Conservation (phyloP, 1,139 yeast genomes). For the Nakaseomyces nivariensis region DNA sequence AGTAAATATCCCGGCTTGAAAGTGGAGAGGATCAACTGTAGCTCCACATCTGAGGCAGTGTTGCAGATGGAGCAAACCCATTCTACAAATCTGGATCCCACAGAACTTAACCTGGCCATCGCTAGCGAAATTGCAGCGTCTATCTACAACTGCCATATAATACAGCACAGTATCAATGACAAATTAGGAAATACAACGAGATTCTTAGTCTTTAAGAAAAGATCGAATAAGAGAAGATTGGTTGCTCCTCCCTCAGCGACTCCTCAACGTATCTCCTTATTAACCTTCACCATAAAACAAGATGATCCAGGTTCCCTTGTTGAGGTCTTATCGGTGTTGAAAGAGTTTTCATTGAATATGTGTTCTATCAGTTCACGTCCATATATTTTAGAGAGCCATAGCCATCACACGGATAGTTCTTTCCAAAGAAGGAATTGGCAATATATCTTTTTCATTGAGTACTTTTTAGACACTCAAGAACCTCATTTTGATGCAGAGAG, state of each 20-base stretch:
- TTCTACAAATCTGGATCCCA: constrained; percentile 17
- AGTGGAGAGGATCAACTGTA: constrained; percentile 45
- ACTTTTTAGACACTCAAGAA: constrained; percentile 19
- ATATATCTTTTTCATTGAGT: constrained; percentile 74
- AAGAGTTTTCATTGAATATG: constrained; percentile 50
- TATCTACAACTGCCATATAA: constrained; percentile 50
- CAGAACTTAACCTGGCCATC: constrained; percentile 40
- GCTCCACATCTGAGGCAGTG: constrained; percentile 82
- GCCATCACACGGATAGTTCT: constrained; percentile 6
- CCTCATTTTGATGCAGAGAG: constrained; percentile 13
- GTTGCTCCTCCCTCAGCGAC: neutral
- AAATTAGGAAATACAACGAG: constrained; percentile 69
- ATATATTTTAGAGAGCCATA: constrained; percentile 5
- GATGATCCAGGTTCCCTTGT: constrained; percentile 71
- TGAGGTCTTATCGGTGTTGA: constrained; percentile 52
- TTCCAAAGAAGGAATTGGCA: constrained; percentile 45
- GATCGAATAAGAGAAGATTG: constrained; percentile 4
- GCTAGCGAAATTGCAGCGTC: constrained; percentile 57
- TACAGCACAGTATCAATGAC: constrained; percentile 56
- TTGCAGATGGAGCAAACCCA: constrained; percentile 32
- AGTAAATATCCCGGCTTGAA: constrained; percentile 29
- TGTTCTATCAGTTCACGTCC: constrained; percentile 67
- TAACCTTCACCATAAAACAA: constrained; percentile 58
- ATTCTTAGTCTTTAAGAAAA: constrained; percentile 49
- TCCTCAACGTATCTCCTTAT: constrained; percentile 36